Evolutionary conservation across 2,329 filamentous ascomycete genomes (phyloP), one percentile per base, ranked within the genome.

Genomic region (Graphilbum sp.): DNA sequence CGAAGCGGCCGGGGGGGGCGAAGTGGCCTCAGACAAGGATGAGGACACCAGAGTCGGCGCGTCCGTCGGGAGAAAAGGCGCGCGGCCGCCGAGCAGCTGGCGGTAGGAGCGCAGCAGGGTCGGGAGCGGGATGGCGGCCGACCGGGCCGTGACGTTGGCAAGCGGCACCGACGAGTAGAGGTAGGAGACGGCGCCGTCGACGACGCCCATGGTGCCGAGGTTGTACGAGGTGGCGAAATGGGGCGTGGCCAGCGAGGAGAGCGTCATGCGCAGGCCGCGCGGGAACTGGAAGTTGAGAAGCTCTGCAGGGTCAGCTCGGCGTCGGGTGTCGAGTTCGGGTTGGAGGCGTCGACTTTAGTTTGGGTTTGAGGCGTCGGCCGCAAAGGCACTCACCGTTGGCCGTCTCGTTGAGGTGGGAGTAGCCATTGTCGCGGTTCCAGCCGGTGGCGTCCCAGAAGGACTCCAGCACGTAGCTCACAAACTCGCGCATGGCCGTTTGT

Each of bases 111-210:
- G 74, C 36, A 94, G 72, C 18, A 95, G 69, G 47, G 78, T 70
- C 24, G 78, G 78, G 10, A 98, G 64, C 13, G 85, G 75, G 29
- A 95, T 78, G 18, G 71, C 63, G 35, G 78, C 75, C 49, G 84
- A 93, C 57, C 75, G 72, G 11, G 69, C 73, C 11, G 66, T 57
- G 66, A 85, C 45, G 37, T 77, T 66, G 30, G 66, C 62, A 40
- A 96, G 69, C 12, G 85, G 77, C 9, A 90, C 67, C 3, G 85
- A 93, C 35, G 86, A 92, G 63, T 93, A 96, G 38, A 98, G 73
- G 60, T 96, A 98, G 13, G 87, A 93, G 41, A 98, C 72, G n/a
- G 86, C 94, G 54, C 90, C 90, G 61, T 96, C 88, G 37, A 98
- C 87, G 27, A 93, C 69, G 42, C 88, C 90, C 15, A 92, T 72